phyloP scores from a whole-genome alignment of 345 rosid genomes.

The Murraya paniculata region DNA sequence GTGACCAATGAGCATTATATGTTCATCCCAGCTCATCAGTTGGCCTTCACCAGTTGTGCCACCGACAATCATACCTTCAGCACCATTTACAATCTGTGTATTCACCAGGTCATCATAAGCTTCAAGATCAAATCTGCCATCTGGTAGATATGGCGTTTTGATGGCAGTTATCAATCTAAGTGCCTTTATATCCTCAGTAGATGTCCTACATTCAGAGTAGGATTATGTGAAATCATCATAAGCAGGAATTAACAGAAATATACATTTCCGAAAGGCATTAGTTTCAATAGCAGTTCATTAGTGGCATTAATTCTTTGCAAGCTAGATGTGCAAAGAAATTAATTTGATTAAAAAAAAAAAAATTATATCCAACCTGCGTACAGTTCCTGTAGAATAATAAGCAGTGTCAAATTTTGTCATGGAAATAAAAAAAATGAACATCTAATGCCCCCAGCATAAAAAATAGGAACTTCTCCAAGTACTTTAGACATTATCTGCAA shows the following conservation, averaged over 20 bases:
- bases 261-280: background rate
- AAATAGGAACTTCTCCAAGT: background rate
- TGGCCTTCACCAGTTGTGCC: constrained; percentile 98
- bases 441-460: background rate
- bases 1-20: constrained; percentile 88
- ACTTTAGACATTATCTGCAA: background rate
- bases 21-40: constrained; percentile 95
- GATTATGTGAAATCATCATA: constrained; percentile 6
- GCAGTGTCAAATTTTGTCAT: background rate
- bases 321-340: background rate
- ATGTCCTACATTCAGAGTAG: constrained; percentile 49
- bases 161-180: constrained; percentile 83
- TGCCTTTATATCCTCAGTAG: constrained; percentile 62
- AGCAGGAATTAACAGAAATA: background rate
- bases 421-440: background rate
- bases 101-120: constrained; percentile 75
- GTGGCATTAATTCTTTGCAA: background rate
- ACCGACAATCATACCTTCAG: constrained; percentile 80
- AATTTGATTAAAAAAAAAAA: background rate
- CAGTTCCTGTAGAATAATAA: background rate
- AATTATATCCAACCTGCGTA: background rate
- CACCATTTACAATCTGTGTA: constrained; percentile 63
- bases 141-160: constrained; percentile 88
- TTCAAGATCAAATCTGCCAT: constrained; percentile 94
- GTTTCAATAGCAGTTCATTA: background rate